Evolutionary conservation across 2,329 filamentous ascomycete species (phyloP), one percentile per base, ranked within the genome.

Genomic region (Neoarthrinium moseri): DNA sequence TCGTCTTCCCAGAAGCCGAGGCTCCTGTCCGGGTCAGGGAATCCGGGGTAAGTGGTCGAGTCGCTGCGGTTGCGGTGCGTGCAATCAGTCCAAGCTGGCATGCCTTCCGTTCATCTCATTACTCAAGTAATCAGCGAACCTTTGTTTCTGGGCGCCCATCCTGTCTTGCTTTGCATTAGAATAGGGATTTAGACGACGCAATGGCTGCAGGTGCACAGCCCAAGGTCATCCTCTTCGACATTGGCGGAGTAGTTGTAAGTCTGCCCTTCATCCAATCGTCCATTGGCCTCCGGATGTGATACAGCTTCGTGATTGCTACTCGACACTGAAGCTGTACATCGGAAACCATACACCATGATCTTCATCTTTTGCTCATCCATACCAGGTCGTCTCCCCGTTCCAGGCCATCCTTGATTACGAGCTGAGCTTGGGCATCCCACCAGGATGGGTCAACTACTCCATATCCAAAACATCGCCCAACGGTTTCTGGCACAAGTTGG

Each of bases 171-270:
- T n/a, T n/a, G n/a, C n/a, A n/a, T n/a, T n/a, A 29, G n/a, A 29
- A 18, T 35, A 36, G 30, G 26, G 33, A 35, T 45, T 39, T 27
- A 22, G 40, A 26, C 48, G 49, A 32, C 27, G 53, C 59, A 29
- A 78, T 78, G 74, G 52, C 70, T 7, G 53, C 59, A 35, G 61
- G 61, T 32, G 73, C 69, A 47, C 73, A 74, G 47, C 87, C 88
- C 23, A 87, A 87, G 56, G 88, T 89, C 45, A 72, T 95, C 24
- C 75, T 99, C 18, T 97, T 97, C 66, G 94, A 99, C 68, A 94
- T 99, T 56, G 94, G 94, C 30, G 94, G 94, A 51, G 94, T 99
- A 56, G 95, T 90, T 77, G 92, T 96, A 86, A 76, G 89, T 83
- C 50, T 43, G 34, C 36, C n/a, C 5, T 34, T n/a, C n/a, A n/a